Evolutionary conservation across 371 early-diverging fungal species (phyloP), one percentile per base, ranked within the genome.

Genomic region (Mucor saturninus): DNA sequence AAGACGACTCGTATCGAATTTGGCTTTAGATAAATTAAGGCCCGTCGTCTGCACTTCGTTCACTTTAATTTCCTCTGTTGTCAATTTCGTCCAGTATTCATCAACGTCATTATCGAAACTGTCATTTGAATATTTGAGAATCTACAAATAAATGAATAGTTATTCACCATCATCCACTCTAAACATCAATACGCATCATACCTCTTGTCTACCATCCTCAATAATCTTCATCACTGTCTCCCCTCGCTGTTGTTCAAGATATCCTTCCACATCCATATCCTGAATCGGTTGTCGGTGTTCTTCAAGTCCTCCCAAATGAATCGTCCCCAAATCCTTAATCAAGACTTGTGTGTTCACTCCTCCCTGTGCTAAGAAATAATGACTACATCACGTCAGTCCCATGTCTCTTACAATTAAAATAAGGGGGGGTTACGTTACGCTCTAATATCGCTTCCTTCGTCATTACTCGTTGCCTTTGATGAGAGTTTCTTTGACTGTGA

Each of bases 331-430:
- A 62, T 77, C 76, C 37, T 74, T 77, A 50, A 75, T 65, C 42
- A 81, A 53, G 2, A 71, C 75, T 40, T 76, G 73, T 10, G 81
- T 76, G 53, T 78, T 71, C 4, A 78, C 78, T 14, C 78, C 76
- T n/a, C 71, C 75, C 46, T 81, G 70, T 10, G 81, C 76, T 15
- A 81, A 61, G 31, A 81, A 77, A 43, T 78, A 78, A 54, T 78
- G 78, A 30, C 81, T 81, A 65, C 37, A 0, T 2, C 28, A 21
- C 8, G 5, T 5, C 15, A 46, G 1, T 30, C 14, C 26, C 28
- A 8, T 42, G 26, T 4, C 15, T 31, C n/a, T 15, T 3, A 13
- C 6, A 4, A 2, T 45, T 15, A 7, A 38, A 8, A 43, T 13
- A 6, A 9, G 30, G 15, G 5, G 32, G 37, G 40, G 37, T 21